Percentiles rank a stretch among this genome's conserved stretches.
Conservation (phyloP, 2,329 filamentous ascomycete species). For the Pseudogymnoascus sp. region DNA sequence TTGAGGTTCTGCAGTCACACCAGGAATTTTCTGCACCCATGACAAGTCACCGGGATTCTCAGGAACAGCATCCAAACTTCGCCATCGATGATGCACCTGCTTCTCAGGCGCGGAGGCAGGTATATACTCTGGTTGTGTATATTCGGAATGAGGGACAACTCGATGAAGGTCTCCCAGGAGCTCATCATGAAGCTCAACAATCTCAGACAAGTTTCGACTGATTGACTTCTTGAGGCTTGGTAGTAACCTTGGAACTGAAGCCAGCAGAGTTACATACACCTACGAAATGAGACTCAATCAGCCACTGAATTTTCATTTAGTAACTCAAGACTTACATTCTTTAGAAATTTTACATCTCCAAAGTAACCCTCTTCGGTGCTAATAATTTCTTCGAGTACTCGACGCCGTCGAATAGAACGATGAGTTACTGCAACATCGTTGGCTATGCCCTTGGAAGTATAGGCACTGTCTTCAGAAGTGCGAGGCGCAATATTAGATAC, state of each 20-base stretch:
- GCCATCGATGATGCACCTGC: constrained; percentile 39
- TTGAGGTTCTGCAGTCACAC: constrained; percentile 50
- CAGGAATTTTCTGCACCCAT: constrained; percentile 41
- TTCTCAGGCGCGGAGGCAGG: constrained; percentile 8
- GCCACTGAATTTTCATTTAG: background rate
- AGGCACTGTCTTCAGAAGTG: constrained; percentile 57
- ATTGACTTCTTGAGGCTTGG: constrained; percentile 61
- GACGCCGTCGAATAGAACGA: constrained; percentile 66
- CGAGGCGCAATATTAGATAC: constrained; percentile 53
- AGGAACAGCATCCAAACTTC: constrained; percentile 32
- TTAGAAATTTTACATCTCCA: constrained; percentile 75
- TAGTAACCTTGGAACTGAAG: constrained; percentile 60
- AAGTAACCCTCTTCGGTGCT: constrained; percentile 84
- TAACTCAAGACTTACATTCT: constrained; percentile 54
- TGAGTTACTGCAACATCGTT: constrained; percentile 63
- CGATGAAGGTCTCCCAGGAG: constrained; percentile 68
- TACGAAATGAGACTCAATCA: constrained; percentile 35
- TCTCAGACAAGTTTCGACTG: constrained; percentile 69
- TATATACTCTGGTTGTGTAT: constrained; percentile 38
- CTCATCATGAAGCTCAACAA: constrained; percentile 75
- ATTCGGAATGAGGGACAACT: constrained; percentile 61
- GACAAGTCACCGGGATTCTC: constrained; percentile 30
- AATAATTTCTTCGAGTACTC: constrained; percentile 78
- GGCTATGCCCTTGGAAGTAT: constrained; percentile 46
- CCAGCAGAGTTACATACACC: constrained; percentile 69